Conservation (phyloP, 768 basidiomycete genomes). For the Mycena crocata region DNA sequence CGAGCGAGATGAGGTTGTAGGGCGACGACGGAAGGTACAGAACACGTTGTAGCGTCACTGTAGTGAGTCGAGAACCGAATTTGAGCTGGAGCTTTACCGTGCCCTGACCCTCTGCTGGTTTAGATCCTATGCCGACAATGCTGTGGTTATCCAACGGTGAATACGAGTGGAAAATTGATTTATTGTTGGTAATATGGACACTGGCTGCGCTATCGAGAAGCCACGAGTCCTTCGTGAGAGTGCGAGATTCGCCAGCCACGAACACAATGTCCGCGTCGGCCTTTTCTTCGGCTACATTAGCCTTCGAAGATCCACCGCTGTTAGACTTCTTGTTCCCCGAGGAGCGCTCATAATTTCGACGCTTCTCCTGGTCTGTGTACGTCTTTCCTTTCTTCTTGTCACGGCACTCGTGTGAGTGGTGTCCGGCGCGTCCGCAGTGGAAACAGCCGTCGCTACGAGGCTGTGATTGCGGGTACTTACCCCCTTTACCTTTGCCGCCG, state of each 20-base stretch:
- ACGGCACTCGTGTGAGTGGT: slow-evolving; percentile 10
- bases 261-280: slow-evolving; percentile 3
- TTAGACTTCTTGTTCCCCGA: neutral
- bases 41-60: slow-evolving; percentile 13
- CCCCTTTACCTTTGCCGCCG: neutral
- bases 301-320: slow-evolving; percentile 9
- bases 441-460: slow-evolving; percentile 4
- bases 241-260: neutral
- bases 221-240: slow-evolving; percentile 19
- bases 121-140: slow-evolving; percentile 16
- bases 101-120: slow-evolving; percentile 11
- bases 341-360: slow-evolving; percentile 8
- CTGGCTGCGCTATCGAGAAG: slow-evolving; percentile 21
- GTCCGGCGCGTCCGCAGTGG: slow-evolving; percentile 14
- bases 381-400: slow-evolving; percentile 18
- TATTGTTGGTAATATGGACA: slow-evolving; percentile 22
- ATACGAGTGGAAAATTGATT: slow-evolving; percentile 14
- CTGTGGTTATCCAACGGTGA: slow-evolving; percentile 2
- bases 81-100: neutral
- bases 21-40: slow-evolving; percentile 14
- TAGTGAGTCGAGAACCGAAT: neutral
- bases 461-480: neutral
- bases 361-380: slow-evolving; percentile 10
- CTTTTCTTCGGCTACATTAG: slow-evolving; percentile 13
- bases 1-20: slow-evolving; percentile 21